Conservation (phyloP, 2,329 filamentous ascomycete genomes). For the Blumeria hordei region DNA sequence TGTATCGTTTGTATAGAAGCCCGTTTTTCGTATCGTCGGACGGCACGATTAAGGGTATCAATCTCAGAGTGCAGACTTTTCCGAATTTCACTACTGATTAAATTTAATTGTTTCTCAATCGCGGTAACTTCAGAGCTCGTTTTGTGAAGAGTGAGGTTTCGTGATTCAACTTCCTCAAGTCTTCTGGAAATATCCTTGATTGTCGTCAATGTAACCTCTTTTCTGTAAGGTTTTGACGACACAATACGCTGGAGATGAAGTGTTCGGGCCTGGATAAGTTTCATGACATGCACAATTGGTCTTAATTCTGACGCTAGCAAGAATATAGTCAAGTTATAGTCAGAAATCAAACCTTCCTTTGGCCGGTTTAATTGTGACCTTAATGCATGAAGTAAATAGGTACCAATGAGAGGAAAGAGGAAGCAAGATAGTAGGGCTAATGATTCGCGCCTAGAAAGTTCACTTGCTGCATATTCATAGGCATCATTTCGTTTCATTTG, state of each 20-base stretch:
- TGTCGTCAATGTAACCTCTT: conserved; percentile 7
- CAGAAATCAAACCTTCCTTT: conserved; percentile 68
- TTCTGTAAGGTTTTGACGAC: conserved; percentile 23
- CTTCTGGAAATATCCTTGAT: conserved; percentile 36
- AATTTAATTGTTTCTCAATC: conserved; percentile 18
- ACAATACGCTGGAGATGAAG: conserved; percentile 60
- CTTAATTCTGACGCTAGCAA: conserved; percentile 67
- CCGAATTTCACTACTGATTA: conserved; percentile 30
- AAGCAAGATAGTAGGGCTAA: conserved; percentile 59
- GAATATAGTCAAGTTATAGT: conserved; percentile 85
- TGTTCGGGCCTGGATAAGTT: conserved; percentile 55
- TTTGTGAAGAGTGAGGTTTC: conserved; percentile 10
- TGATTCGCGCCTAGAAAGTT: conserved; percentile 53
- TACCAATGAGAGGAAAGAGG: conserved; percentile 50
- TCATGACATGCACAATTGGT: conserved; percentile 59
- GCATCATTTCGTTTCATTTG: neutral
- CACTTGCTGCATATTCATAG: conserved; percentile 23
- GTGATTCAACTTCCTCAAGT: conserved; percentile 44
- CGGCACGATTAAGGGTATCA: conserved; percentile 68
- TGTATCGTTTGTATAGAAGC: conserved; percentile 50
- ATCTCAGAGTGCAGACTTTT: conserved; percentile 54
- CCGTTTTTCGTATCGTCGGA: conserved; percentile 80
- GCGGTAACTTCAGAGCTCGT: conserved; percentile 12
- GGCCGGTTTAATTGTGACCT: conserved; percentile 59
- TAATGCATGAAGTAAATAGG: conserved; percentile 62